Conservation (phyloP, 208 protist genomes). For the Acanthamoeba royreba region DNA sequence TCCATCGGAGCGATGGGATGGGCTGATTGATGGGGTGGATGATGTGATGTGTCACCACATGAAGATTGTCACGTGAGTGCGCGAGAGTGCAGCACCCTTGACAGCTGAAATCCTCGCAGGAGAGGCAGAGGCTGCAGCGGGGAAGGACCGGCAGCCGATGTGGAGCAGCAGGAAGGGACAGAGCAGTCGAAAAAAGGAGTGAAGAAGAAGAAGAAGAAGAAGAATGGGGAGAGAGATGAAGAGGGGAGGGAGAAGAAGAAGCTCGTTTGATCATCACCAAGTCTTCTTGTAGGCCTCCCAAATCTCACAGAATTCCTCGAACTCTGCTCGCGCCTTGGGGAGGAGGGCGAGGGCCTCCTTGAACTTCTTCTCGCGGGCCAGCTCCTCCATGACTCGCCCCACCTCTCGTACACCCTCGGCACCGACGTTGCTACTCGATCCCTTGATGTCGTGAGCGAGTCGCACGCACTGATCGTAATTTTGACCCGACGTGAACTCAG, state of each 20-base stretch:
- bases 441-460: slow-evolving; percentile 26
- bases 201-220: too few species aligned
- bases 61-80: too few species aligned
- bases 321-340: background rate
- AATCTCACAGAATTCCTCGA: background rate
- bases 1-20: too few species aligned
- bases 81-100: too few species aligned
- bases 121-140: too few species aligned
- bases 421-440: slow-evolving; percentile 20
- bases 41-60: too few species aligned
- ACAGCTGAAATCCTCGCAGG: too few species aligned
- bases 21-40: too few species aligned
- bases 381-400: slow-evolving; percentile 10
- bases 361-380: background rate
- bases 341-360: background rate
- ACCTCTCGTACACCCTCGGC: slow-evolving; percentile 27
- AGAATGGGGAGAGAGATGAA: too few species aligned
- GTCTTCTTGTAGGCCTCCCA: slow-evolving; percentile 32
- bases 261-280: background rate
- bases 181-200: too few species aligned
- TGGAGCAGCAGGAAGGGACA: too few species aligned
- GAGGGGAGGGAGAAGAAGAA: background rate
- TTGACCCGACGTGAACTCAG: background rate
- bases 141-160: too few species aligned
- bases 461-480: slow-evolving; percentile 7